These are phyloP conservation scores for Agaricus sinodeliciosus DNA, from an alignment of 768 basidiomycete species.

Conservation along the genomic window DNA sequence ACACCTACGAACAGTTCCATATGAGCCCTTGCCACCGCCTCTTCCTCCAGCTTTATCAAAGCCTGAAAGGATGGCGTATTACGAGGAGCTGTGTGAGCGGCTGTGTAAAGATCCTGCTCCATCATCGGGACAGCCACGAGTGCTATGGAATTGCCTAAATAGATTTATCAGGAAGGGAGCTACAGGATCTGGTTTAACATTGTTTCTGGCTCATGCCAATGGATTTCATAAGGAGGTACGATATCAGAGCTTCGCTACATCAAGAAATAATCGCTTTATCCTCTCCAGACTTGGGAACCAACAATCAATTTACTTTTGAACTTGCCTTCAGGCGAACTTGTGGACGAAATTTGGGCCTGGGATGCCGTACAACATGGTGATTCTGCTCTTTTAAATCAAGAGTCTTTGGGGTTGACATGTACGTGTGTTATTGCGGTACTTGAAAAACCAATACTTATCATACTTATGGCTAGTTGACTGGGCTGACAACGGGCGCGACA, in stretches of 20 bases:
- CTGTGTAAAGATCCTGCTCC: conserved; percentile 23
- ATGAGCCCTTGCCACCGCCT: conserved; percentile 32
- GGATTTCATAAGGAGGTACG: conserved; percentile 84
- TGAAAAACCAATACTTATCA: neutral
- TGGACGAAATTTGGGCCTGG: conserved; percentile 76
- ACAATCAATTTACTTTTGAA: conserved; percentile 47
- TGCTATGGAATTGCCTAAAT: conserved; percentile 69
- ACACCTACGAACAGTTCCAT: conserved; percentile 38
- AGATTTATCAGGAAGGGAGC: conserved; percentile 47
- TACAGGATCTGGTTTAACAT: conserved; percentile 45
- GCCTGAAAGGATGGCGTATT: conserved; percentile 22
- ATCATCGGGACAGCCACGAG: conserved; percentile 31
- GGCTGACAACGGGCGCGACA: conserved; percentile 71
- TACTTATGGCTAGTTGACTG: conserved; percentile 52
- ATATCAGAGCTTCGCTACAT: neutral
- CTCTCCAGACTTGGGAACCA: conserved; percentile 72
- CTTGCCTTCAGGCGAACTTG: conserved; percentile 24
- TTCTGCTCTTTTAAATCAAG: conserved; percentile 73
- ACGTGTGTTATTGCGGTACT: neutral
- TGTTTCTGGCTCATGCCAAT: conserved; percentile 80
- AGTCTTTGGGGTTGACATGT: conserved; percentile 18
- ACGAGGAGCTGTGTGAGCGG: conserved; percentile 16
- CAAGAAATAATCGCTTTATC: neutral
- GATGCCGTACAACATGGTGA: conserved; percentile 87
- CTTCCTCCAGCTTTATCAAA: conserved; percentile 23